Base-by-base conservation (phyloP, 306 rosid genomes). In the Begonia masoniana region DNA sequence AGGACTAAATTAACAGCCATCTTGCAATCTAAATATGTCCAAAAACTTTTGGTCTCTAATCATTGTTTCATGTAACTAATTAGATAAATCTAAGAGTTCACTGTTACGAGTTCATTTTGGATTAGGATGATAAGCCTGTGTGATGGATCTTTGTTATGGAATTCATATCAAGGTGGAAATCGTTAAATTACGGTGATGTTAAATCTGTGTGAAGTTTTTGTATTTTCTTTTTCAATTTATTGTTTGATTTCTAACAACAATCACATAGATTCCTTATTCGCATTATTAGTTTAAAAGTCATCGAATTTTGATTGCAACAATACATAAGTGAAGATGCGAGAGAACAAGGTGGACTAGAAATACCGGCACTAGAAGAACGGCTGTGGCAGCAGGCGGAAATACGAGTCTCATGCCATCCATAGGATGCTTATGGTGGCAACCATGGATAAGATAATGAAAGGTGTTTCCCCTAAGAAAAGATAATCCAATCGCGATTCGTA, bases 341-440 rank as follows among this genome's bases (percentile, higher is more conserved):
- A 13, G 49, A 45, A 45, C 0, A 45, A 10, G 15, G 14, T 10
- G 7, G 4, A 45, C 3, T 45, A n/a, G 1, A 45, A 12, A 45
- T 45, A 45, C 49, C 9, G 49, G 49, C 15, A 45, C n/a, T 10
- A 45, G 49, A 11, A 92, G 68, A 66, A 83, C 36, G 64, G 96
- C 94, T 12, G 99, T 81, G 47, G 87, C 96, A 62, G 93, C 58
- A 2, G 99, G 99, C 57, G 99, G 99, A 23, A 92, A 86, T 67
- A 92, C 99, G 52, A 92, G 99, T 57, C 99, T 78, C 76, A 92
- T 67, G 51, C 96, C 79, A 61, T 92, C 99, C 96, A 86, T 92
- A 10, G 99, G 99, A 63, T 92, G 96, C 68, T 92, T 92, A 71
- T 86, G 99, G 68, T 92, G 99, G 77, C 95, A 86, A 57, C 99